A percentile compares a stretch with the other conserved stretches of the same genome.
These are phyloP conservation scores for Pittosporum tobira DNA, from an alignment of 129 eudicot species.

Conservation along the genomic window DNA sequence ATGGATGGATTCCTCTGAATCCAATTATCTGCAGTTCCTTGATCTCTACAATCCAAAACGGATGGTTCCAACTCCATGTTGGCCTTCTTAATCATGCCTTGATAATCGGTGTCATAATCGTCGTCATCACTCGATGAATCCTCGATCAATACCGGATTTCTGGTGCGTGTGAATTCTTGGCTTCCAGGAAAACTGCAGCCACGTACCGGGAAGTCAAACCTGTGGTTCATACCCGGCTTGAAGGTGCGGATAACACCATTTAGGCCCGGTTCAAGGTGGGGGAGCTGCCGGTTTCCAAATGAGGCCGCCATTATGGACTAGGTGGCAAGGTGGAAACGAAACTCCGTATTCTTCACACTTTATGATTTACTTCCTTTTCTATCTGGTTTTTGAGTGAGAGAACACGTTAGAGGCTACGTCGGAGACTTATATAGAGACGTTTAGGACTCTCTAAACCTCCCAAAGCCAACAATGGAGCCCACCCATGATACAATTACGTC, in stretches of 20 bases:
- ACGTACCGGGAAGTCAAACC: conserved; percentile 50
- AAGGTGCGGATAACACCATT: conserved; percentile 19
- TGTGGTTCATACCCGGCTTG: conserved; percentile 17
- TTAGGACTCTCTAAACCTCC: neutral
- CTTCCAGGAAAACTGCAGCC: conserved; percentile 1
- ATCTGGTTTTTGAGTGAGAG: neutral
- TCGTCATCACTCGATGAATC: conserved; percentile 40
- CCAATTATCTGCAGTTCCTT: conserved; percentile 75
- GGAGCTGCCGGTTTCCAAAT: conserved; percentile 63
- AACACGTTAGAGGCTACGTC: conserved; percentile 1
- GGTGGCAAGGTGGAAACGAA: neutral
- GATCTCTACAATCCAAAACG: conserved; percentile 49
- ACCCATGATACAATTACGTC: too few relatives aligned
- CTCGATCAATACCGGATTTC: neutral
- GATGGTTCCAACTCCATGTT: conserved; percentile 60
- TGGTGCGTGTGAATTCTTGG: neutral
- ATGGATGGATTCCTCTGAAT: conserved; percentile 62
- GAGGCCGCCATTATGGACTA: conserved; percentile 55
- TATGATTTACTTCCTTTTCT: neutral
- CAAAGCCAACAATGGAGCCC: neutral
- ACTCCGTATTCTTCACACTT: neutral
- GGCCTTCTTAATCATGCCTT: conserved; percentile 25
- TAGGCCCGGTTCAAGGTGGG: conserved; percentile 29
- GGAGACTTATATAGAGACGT: conserved; percentile 16
- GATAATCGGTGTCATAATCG: conserved; percentile 27